Base-by-base conservation (phyloP, 2,329 filamentous ascomycete species). In the Anisogramma anomala region DNA sequence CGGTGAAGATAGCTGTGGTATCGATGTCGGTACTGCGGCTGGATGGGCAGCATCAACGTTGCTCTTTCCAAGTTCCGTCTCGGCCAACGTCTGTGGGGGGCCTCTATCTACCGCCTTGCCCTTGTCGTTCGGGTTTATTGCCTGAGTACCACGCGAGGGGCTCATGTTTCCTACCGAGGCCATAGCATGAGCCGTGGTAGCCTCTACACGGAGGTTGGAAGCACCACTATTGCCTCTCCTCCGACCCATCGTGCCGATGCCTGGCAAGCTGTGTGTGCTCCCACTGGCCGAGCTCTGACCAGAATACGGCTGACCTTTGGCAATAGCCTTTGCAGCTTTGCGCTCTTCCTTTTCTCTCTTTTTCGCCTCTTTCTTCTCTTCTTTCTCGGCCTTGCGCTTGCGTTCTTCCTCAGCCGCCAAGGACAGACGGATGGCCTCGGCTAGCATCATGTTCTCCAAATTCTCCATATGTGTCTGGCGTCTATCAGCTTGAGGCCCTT, bases 371-470 rank as follows among this genome's bases (percentile, higher is more conserved):
- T 94, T 95, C 19, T 71, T 73, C 0, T 74, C 72, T 44, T 86
- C 84, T 56, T 88, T 89, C 37, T 91, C 84, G 36, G 83, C 80
- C 54, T 85, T 91, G 34, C 75, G 81, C 51, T 86, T 83, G n/a
- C 89, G 75, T 31, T 96, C 89, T 54, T 96, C 89, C 58, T 98
- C 91, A 1, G 85, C 81, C 0, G 83, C 87, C n/a, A 98, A 67
- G 35, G 87, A 94, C 22, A 94, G 61, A 28, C 91, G 73, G 35
- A 98, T 93, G 0, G 91, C 91, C 59, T 98, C 91, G 71, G 91
- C 86, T 69, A 96, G 87, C 91, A 98, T 98, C 68, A 98, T 84
- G 36, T 94, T 89, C 58, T 98, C 91, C 0, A 96, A 71, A 51
- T 96, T 88, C 17, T 93, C 85, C 56, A 93, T 77, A 22, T 85